Percentiles rank a stretch among this genome's conserved stretches.
phyloP scores from a whole-genome alignment of 2,329 filamentous ascomycete genomes.

The Cladophialophora yegresii region DNA sequence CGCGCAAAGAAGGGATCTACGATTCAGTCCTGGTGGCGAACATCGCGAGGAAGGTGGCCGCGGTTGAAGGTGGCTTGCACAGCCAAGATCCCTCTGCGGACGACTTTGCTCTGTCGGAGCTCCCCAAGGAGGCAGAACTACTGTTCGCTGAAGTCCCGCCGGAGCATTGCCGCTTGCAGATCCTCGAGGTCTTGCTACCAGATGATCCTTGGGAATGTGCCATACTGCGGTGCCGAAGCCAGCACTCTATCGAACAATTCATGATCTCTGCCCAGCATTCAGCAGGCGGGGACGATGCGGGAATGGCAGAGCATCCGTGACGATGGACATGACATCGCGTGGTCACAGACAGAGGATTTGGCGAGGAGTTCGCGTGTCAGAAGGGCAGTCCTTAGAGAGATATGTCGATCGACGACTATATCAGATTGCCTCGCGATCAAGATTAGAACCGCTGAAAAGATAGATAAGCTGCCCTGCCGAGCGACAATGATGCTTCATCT shows the following conservation, averaged over 20 bases:
- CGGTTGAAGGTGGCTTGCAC: slow-evolving; percentile 16
- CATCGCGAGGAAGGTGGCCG: slow-evolving; percentile 32
- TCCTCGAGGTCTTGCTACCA: slow-evolving; percentile 3
- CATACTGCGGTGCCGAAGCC: neutral
- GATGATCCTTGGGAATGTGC: slow-evolving; percentile 6
- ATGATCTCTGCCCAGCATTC: neutral
- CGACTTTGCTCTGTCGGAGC: neutral
- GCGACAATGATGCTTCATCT: neutral
- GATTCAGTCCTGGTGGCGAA: slow-evolving; percentile 28
- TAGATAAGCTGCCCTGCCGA: neutral
- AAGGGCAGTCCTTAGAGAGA: neutral
- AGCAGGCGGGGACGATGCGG: neutral
- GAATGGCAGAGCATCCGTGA: neutral
- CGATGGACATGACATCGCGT: no score
- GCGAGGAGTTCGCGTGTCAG: neutral
- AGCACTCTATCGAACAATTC: neutral
- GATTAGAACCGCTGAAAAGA: neutral
- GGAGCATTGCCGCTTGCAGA: neutral
- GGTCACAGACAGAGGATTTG: neutral
- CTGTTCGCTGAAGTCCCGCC: neutral
- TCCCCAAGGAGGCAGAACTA: neutral
- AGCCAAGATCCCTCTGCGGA: neutral
- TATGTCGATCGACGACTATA: neutral
- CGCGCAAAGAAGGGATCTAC: slow-evolving; percentile 38
- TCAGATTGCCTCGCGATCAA: neutral